These are phyloP conservation scores for Volvariella volvacea DNA, from an alignment of 1,284 basidiomycete genomes.

Conservation along the genomic window DNA sequence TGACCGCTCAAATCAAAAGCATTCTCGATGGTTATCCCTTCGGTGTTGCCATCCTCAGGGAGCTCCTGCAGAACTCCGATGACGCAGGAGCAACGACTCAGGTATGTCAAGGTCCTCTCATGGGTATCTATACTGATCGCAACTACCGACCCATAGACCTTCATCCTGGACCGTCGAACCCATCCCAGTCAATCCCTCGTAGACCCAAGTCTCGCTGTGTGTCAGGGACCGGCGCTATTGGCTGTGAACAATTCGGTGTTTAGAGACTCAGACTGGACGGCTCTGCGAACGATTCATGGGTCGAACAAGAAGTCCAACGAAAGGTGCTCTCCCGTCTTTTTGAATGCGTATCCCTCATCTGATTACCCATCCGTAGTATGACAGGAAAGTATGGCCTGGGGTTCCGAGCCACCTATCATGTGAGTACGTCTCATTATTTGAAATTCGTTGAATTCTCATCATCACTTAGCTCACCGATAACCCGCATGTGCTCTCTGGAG, in stretches of 20 bases:
- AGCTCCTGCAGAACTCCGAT: slow-evolving; percentile 43
- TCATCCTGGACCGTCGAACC: slow-evolving; percentile 32
- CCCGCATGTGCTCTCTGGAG: slow-evolving; percentile 40
- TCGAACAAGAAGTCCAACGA: slow-evolving; percentile 40
- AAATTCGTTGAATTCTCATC: not conserved
- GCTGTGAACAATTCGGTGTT: slow-evolving; percentile 40
- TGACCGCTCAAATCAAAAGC: slow-evolving; percentile 14
- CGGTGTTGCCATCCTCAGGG: slow-evolving; percentile 35
- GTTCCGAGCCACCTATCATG: slow-evolving; percentile 44
- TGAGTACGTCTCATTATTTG: slow-evolving; percentile 16
- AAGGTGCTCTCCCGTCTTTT: slow-evolving; percentile 24
- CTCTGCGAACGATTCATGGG: slow-evolving; percentile 33
- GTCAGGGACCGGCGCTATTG: slow-evolving; percentile 40
- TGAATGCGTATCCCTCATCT: not conserved
- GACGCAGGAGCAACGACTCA: slow-evolving; percentile 33
- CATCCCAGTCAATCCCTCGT: slow-evolving; percentile 21
- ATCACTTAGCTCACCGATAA: slow-evolving; percentile 37
- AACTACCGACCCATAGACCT: slow-evolving; percentile 22
- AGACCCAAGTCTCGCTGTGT: slow-evolving; percentile 19
- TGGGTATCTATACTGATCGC: not conserved
- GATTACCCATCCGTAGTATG: slow-evolving; percentile 33
- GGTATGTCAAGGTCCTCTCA: slow-evolving; percentile 15
- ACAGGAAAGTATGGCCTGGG: slow-evolving; percentile 50
- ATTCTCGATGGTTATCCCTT: slow-evolving; percentile 38
- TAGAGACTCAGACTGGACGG: slow-evolving; percentile 34